Evolutionary conservation across 1,139 yeast genomes (phyloP), one percentile per base, ranked within the genome.

Genomic region (Candida tropicalis): DNA sequence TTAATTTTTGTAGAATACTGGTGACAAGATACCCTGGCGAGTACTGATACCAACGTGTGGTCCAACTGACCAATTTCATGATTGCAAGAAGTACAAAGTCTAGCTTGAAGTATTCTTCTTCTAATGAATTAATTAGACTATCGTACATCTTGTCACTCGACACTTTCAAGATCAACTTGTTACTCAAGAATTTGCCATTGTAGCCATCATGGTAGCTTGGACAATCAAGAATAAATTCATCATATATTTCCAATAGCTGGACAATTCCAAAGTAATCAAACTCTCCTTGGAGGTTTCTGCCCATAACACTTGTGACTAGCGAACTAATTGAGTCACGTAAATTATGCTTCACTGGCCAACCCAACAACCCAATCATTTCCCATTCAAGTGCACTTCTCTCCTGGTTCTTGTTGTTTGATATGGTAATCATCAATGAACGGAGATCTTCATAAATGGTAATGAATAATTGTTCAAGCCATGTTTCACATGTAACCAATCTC

Each of bases 331-430:
- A 66, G 33, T 68, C 72, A 41, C 62, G 63, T 35, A 72, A 52
- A 43, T 71, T 70, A 48, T 60, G 70, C 48, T 72, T 72, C 37
- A 63, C 70, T 10, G 62, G 56, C 75, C 75, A 72, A 1, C 76
- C 75, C 26, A 71, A 49, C 23, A 70, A 47, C 3, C 78, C 78
- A 28, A 71, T 44, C 53, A 70, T 58, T 43, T 66, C 70, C 78
- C 78, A 73, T 43, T 73, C 73, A 22, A 71, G 52, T 0, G 72
- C 75, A 51, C 74, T 68, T 39, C 71, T 71, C 40, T 70, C 64
- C 35, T 58, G 67, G 16, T 62, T 63, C 39, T 52, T 55, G 24
- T 58, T 61, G 15, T 55, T 55, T 2, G 59, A 44, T 7, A 60
- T 55, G 3, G 66, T 58, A 5, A 58, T 49, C 60, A 66, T 61